Evolutionary conservation across 306 rosid genomes (phyloP).

Genomic region (Datisca glomerata): DNA sequence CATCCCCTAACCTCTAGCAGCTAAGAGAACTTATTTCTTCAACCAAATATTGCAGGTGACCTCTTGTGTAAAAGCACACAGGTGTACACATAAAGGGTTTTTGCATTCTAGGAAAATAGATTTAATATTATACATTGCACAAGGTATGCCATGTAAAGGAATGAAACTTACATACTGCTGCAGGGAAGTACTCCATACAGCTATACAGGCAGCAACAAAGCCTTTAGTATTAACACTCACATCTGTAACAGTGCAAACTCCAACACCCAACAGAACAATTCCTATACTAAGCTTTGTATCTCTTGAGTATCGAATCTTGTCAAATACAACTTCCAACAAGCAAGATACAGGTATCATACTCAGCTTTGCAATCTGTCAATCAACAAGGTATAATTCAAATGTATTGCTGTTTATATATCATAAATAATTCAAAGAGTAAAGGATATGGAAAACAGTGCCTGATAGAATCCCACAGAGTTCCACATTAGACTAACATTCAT

Average conservation of each 20-base stretch:
- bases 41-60: no score
- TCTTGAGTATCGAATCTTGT: conserved; percentile 70
- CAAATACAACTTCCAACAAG: conserved; percentile 64
- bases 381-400: neutral
- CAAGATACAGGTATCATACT: conserved; percentile 89
- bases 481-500: conserved; percentile 93
- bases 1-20: no score
- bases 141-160: neutral
- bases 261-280: conserved; percentile 73
- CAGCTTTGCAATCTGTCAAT: conserved; percentile 72
- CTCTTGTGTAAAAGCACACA: no score
- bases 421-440: conserved; percentile 2
- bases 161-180: conserved; percentile 65
- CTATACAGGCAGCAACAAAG: conserved; percentile 57
- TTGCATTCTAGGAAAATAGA: no score
- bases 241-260: conserved; percentile 80
- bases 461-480: conserved; percentile 96
- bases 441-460: conserved; percentile 32
- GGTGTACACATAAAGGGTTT: no score
- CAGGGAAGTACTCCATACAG: conserved; percentile 76
- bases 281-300: conserved; percentile 68
- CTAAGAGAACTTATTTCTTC: no score
- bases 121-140: no score
- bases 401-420: neutral
- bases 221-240: conserved; percentile 76